Evolutionary conservation across 805 yeast species (phyloP).

Genomic region (Ogataea populi-albae): DNA sequence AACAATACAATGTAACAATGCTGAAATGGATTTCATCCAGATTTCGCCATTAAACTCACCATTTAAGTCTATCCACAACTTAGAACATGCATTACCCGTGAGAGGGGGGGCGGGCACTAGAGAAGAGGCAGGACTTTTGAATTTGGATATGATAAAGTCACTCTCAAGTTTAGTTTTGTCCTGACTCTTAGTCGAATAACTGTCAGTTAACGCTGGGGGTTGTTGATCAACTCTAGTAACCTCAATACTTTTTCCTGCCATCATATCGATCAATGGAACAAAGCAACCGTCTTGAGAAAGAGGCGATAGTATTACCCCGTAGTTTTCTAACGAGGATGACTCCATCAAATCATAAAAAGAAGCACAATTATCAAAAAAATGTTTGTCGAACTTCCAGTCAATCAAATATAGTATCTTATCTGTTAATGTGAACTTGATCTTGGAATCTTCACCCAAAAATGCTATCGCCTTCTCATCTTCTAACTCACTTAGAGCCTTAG

Average conservation of each 20-base stretch:
- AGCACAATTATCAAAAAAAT: conserved; percentile 44
- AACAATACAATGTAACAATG: conserved; percentile 44
- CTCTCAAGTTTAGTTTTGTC: conserved; percentile 66
- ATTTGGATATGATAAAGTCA: conserved; percentile 48
- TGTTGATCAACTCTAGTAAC: conserved; percentile 56
- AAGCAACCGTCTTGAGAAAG: conserved; percentile 62
- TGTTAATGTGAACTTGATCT: conserved; percentile 53
- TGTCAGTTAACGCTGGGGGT: conserved; percentile 45
- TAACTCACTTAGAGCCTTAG: conserved; percentile 49
- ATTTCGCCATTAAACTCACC: conserved; percentile 57
- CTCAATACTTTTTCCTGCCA: conserved; percentile 41
- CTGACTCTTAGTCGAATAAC: conserved; percentile 73
- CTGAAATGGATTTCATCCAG: conserved; percentile 57
- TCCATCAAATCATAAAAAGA: conserved; percentile 43
- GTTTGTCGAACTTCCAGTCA: conserved; percentile 36
- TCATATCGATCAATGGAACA: conserved; percentile 55
- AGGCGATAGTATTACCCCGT: conserved; percentile 54
- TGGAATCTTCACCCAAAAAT: conserved; percentile 46
- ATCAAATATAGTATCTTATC: conserved; percentile 47
- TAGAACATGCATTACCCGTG: conserved; percentile 57
- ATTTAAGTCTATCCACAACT: conserved; percentile 66
- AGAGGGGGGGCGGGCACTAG: conserved; percentile 45
- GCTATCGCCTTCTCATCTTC: conserved; percentile 57
- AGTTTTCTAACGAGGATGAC: conserved; percentile 40
- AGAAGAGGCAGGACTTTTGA: conserved; percentile 9